Percentiles rank a stretch among this genome's conserved stretches.
These are phyloP conservation scores for Blastomyces silverae DNA, from an alignment of 2,329 filamentous ascomycete genomes.

Conservation along the genomic window DNA sequence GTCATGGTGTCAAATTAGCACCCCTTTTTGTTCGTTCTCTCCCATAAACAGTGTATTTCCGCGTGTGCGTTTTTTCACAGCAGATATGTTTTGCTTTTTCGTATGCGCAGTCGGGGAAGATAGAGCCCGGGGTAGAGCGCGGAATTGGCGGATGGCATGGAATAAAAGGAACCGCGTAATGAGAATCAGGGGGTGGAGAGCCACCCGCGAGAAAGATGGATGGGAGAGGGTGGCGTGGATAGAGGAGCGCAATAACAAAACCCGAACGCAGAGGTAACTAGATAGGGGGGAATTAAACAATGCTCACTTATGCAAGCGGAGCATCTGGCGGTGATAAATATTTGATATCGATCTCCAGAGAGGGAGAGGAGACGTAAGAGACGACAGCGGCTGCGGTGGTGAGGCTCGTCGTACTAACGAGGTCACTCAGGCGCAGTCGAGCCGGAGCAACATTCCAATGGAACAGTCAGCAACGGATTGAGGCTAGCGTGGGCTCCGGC, in stretches of 20 bases:
- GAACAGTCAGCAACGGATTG: too few relatives aligned
- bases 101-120: background rate
- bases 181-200: background rate
- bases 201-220: background rate
- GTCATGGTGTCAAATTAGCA: conserved; percentile 8
- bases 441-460: too few relatives aligned
- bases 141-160: background rate
- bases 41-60: conserved; percentile 1
- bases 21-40: background rate
- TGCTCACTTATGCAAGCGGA: background rate
- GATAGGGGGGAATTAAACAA: background rate
- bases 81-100: background rate
- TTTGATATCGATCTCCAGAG: background rate
- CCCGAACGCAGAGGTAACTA: background rate
- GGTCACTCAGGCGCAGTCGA: too few relatives aligned
- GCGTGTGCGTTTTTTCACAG: background rate
- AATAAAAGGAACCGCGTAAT: background rate
- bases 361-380: background rate
- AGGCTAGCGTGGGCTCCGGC: background rate
- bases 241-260: conserved; percentile 3
- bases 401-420: background rate
- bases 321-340: background rate
- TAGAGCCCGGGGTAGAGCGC: background rate
- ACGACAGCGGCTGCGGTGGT: background rate
- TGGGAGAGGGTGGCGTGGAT: background rate